phyloP scores from a whole-genome alignment of 176 grass and related monocot species.

The Urochloa ruziziensis region DNA sequence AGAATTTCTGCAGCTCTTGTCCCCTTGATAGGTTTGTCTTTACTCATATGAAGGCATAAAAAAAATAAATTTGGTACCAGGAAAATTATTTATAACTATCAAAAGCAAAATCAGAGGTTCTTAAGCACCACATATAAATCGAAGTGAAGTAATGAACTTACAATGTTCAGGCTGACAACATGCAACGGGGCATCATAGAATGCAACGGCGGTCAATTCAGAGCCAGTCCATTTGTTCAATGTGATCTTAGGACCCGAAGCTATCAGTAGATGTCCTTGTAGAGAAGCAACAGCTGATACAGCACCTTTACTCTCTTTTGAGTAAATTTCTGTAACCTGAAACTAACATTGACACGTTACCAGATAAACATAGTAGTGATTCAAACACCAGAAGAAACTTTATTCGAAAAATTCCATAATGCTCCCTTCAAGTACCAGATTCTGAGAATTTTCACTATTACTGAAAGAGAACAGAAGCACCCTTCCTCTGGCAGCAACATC shows the following conservation, averaged over 20 bases:
- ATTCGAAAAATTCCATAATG: slow-evolving; percentile 15
- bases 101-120: slow-evolving; percentile 10
- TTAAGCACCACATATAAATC: slow-evolving; percentile 1
- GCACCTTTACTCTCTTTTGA: slow-evolving; percentile 95
- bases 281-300: slow-evolving; percentile 88
- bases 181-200: slow-evolving; percentile 98
- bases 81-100: background rate
- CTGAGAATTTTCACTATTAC: slow-evolving; percentile 67
- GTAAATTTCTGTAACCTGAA: slow-evolving; percentile 82
- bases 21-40: background rate
- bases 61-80: background rate
- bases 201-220: slow-evolving; percentile 86
- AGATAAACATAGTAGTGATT: background rate
- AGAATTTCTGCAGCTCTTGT: background rate
- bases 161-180: slow-evolving; percentile 98
- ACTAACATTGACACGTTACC: slow-evolving; percentile 7
- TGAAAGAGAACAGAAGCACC: slow-evolving; percentile 82
- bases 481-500: slow-evolving; percentile 89
- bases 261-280: slow-evolving; percentile 93
- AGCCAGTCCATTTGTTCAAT: slow-evolving; percentile 90
- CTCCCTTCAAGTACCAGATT: slow-evolving; percentile 62
- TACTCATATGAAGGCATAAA: background rate
- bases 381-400: background rate
- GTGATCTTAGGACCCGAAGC: slow-evolving; percentile 97
- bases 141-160: slow-evolving; percentile 48